Conservation (phyloP, 1,284 basidiomycete genomes). For the Polyporus tsugae region DNA sequence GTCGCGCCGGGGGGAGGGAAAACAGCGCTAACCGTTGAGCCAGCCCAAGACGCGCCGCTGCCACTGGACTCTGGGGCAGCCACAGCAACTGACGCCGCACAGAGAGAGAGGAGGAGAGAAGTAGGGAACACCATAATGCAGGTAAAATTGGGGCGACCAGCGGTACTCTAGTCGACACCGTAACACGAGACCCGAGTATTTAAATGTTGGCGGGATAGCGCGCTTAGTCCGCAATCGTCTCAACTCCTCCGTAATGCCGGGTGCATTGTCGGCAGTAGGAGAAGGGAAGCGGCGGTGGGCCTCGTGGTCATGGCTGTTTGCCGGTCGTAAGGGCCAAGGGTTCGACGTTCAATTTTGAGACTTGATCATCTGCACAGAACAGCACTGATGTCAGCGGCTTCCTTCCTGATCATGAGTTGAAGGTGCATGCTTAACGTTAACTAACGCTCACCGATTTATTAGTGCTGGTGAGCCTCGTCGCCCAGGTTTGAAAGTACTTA, state of each 20-base stretch:
- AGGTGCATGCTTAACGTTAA: too few relatives aligned
- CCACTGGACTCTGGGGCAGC: neutral
- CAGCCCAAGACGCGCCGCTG: conserved; percentile 38
- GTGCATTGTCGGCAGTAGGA: neutral
- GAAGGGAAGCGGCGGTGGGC: neutral
- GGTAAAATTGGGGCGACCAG: neutral
- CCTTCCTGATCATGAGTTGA: too few relatives aligned
- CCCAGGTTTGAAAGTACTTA: too few relatives aligned
- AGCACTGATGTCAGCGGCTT: too few relatives aligned
- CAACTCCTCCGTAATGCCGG: neutral
- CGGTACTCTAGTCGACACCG: neutral
- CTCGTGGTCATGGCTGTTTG: neutral
- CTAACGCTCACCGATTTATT: too few relatives aligned
- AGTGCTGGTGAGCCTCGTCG: too few relatives aligned
- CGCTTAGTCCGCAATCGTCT: neutral
- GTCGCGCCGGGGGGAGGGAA: conserved; percentile 41
- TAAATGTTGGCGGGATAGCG: neutral
- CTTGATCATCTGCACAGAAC: neutral
- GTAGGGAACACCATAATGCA: neutral
- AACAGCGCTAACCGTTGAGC: conserved; percentile 38
- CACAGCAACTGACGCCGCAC: neutral
- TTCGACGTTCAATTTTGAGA: neutral
- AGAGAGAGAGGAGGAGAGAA: neutral
- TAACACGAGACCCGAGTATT: neutral
- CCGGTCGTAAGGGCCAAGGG: neutral